A percentile compares a stretch with the other conserved stretches of the same genome.
These are phyloP conservation scores for Alopecurus myosuroides DNA, from an alignment of 176 grass and related monocot species.

Conservation along the genomic window DNA sequence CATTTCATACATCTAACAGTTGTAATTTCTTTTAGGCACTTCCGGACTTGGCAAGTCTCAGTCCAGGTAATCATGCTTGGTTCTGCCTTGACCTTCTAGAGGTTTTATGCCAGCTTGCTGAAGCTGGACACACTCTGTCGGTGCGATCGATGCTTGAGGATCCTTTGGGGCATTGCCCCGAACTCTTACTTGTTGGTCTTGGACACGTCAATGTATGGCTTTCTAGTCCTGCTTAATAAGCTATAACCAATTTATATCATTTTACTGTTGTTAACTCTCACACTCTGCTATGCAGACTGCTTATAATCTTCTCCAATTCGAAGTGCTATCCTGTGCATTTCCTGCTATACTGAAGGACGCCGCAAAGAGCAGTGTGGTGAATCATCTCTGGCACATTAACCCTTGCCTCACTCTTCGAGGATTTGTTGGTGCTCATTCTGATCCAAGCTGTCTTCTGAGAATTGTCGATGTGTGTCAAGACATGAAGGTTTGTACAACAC, in stretches of 20 bases:
- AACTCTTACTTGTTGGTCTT: constrained; percentile 67
- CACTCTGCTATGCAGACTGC: constrained; percentile 52
- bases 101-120: constrained; percentile 71
- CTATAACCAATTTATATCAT: constrained; percentile 14
- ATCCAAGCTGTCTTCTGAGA: constrained; percentile 58
- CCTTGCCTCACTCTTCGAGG: constrained; percentile 55
- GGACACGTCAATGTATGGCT: constrained; percentile 47
- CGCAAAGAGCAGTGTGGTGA: constrained; percentile 42
- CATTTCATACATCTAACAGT: not conserved
- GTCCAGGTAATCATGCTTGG: constrained; percentile 79
- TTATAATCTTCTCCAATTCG: constrained; percentile 76
- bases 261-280: constrained; percentile 13
- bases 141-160: constrained; percentile 54
- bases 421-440: constrained; percentile 58
- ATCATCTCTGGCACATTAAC: constrained; percentile 65
- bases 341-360: constrained; percentile 59
- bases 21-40: constrained; percentile 42
- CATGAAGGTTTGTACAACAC: constrained; percentile 52
- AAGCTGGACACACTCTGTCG: constrained; percentile 51
- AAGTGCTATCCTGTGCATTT: constrained; percentile 61
- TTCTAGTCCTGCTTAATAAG: not conserved
- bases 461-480: constrained; percentile 62
- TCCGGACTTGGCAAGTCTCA: constrained; percentile 51
- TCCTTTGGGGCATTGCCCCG: constrained; percentile 55
- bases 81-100: constrained; percentile 76